Evolutionary conservation across 352 stramenopile genomes (phyloP).

Genomic region (Pythium vanterpoolii): DNA sequence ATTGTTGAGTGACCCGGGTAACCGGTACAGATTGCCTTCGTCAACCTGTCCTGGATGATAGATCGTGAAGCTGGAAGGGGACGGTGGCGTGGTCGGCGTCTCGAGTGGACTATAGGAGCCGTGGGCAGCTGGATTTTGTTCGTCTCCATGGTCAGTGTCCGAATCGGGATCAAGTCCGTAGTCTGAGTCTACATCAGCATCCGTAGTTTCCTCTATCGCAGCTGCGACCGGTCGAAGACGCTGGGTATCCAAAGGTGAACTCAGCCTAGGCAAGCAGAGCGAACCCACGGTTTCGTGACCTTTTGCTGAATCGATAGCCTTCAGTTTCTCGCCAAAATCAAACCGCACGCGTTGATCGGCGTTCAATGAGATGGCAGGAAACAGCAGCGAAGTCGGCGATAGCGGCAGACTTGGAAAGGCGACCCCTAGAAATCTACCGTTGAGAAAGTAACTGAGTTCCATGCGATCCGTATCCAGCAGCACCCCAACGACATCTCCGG

Average conservation of each 20-base stretch:
- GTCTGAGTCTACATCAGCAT: background rate
- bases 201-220: background rate
- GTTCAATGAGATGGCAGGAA: conserved; percentile 85
- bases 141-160: background rate
- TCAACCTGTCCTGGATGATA: background rate
- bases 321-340: conserved; percentile 54
- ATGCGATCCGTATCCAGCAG: conserved; percentile 82
- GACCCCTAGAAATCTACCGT: conserved; percentile 85
- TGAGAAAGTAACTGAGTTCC: conserved; percentile 89
- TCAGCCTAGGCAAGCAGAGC: background rate
- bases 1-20: conserved; percentile 1
- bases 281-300: background rate
- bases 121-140: background rate
- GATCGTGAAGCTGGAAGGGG: background rate
- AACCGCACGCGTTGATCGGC: conserved; percentile 74
- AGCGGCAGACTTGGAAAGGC: conserved; percentile 68
- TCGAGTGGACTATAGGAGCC: background rate
- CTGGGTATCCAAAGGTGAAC: conserved; percentile 8
- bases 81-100: conserved; percentile 1
- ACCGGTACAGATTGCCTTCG: background rate
- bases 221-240: conserved; percentile 2
- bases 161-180: background rate
- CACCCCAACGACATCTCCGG: conserved; percentile 83
- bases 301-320: background rate
- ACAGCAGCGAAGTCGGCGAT: conserved; percentile 45